Evolutionary conservation across 2,329 filamentous ascomycete genomes (phyloP).

Genomic region (Neofusicoccum kwambonambiense): DNA sequence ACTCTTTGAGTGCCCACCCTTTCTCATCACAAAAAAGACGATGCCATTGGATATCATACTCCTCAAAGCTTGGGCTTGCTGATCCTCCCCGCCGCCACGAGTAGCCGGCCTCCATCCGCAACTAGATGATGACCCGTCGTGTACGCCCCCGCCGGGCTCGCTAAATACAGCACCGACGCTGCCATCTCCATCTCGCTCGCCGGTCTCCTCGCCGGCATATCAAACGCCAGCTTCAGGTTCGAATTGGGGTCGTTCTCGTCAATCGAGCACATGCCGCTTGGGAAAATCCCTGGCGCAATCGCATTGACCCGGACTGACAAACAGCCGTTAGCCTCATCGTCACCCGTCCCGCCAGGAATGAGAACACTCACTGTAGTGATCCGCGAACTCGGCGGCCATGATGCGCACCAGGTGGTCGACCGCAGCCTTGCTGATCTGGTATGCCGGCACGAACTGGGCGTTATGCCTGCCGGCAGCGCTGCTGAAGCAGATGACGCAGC

Average conservation of each 20-base stretch:
- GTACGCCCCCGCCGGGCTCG: neutral
- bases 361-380: constrained; percentile 16
- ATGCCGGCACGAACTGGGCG: constrained; percentile 45
- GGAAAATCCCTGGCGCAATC: constrained; percentile 38
- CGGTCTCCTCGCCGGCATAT: neutral
- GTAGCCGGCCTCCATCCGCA: neutral
- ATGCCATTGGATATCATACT: no score
- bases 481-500: constrained; percentile 50
- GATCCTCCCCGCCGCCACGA: neutral
- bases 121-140: neutral
- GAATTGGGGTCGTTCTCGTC: neutral
- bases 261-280: constrained; percentile 19
- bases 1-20: neutral
- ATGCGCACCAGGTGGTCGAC: constrained; percentile 40
- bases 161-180: neutral
- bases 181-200: neutral
- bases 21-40: neutral
- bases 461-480: constrained; percentile 43
- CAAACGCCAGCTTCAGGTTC: neutral
- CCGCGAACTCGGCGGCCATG: constrained; percentile 39
- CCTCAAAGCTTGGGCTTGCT: neutral
- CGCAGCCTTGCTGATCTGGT: constrained; percentile 46
- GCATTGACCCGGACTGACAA: constrained; percentile 32
- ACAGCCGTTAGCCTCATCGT: neutral
- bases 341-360: constrained; percentile 22